Conservation (phyloP, 1,139 yeast species). For the Kodamaea arcana region DNA sequence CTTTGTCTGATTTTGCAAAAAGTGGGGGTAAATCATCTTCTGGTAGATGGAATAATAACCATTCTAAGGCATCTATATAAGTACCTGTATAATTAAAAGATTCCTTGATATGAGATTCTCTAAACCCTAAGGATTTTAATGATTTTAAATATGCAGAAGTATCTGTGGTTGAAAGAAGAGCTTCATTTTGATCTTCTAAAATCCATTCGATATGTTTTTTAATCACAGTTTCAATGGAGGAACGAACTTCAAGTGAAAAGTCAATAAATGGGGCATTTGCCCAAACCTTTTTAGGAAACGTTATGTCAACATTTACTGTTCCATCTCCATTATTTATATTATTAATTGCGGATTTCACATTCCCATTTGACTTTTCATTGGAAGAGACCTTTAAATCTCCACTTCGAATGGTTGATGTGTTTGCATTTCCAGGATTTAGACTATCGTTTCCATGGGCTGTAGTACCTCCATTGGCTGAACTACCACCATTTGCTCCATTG, state of each 20-base stretch:
- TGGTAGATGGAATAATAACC: constrained; percentile 84
- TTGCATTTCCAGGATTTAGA: not conserved
- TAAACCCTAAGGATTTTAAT: constrained; percentile 57
- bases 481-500: too few species aligned
- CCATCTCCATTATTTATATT: too few species aligned
- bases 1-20: constrained; percentile 44
- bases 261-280: constrained; percentile 55
- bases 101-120: constrained; percentile 65
- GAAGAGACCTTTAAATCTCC: not conserved
- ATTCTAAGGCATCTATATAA: constrained; percentile 62
- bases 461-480: not conserved
- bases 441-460: not conserved
- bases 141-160: constrained; percentile 9
- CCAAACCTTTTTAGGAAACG: constrained; percentile 64
- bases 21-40: constrained; percentile 83
- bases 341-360: constrained; percentile 11
- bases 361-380: constrained; percentile 1
- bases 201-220: constrained; percentile 55
- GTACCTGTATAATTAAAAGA: constrained; percentile 58
- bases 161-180: constrained; percentile 2
- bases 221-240: constrained; percentile 51
- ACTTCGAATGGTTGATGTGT: too few species aligned
- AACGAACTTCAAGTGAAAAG: constrained; percentile 45
- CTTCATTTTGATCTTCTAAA: constrained; percentile 14
- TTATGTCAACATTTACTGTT: too few species aligned